A percentile compares a stretch with the other conserved stretches of the same genome.
These are phyloP conservation scores for Phialophora chinensis DNA, from an alignment of 2,329 filamentous ascomycete species.

Conservation along the genomic window DNA sequence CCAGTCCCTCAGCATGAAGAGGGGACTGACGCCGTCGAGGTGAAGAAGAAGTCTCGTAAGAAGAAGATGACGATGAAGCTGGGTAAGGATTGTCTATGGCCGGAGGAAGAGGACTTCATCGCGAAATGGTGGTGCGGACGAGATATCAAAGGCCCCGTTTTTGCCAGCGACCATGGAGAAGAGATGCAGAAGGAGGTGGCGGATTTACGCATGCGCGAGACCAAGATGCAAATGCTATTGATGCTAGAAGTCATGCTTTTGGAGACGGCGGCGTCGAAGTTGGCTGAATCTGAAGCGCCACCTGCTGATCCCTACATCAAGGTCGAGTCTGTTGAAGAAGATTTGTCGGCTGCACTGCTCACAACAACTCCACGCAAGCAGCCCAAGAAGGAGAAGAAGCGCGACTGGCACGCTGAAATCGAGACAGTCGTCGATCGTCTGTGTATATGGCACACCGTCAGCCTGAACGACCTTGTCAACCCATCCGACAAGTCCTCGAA, in stretches of 20 bases:
- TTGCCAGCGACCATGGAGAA: conserved; percentile 1
- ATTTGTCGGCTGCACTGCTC: conserved; percentile 31
- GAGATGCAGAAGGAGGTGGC: conserved; percentile 48
- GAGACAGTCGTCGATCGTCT: conserved; percentile 56
- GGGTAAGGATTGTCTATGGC: conserved; percentile 55
- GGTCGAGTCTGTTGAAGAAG: conserved; percentile 42
- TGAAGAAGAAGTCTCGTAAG: conserved; percentile 36
- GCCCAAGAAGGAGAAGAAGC: conserved; percentile 52
- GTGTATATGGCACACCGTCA: conserved; percentile 59
- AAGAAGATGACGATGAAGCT: conserved; percentile 52
- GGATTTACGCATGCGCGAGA: conserved; percentile 55
- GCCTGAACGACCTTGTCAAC: conserved; percentile 46
- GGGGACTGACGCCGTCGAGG: conserved; percentile 36
- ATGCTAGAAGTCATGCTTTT: conserved; percentile 55
- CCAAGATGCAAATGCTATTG: conserved; percentile 57
- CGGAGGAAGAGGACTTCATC: conserved; percentile 52
- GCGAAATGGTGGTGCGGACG: conserved; percentile 55
- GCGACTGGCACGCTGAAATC: conserved; percentile 52
- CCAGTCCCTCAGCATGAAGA: conserved; percentile 36
- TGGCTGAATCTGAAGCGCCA: conserved; percentile 40
- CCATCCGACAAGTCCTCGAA: conserved; percentile 35
- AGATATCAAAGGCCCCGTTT: conserved; percentile 32
- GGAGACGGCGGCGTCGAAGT: conserved; percentile 41
- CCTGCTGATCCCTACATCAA: conserved; percentile 52
- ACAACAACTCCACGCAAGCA: conserved; percentile 34